Evolutionary conservation across 305 asterid species (phyloP), one percentile per base, ranked within the genome.

Genomic region (Rubia balearica): DNA sequence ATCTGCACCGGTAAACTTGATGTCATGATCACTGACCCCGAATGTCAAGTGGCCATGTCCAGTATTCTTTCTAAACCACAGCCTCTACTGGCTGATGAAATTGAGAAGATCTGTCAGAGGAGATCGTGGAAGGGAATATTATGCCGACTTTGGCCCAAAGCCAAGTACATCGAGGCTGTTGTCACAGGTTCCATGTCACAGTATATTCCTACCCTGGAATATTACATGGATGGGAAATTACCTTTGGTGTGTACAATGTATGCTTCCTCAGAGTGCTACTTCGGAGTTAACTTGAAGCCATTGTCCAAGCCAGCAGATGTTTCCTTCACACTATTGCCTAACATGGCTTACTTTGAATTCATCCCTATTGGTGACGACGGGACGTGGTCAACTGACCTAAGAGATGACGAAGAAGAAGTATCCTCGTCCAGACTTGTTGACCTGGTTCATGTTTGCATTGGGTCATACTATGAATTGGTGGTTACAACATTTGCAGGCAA

Each of bases 171-270:
- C 5, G 96, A 90, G 86, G 96, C 89, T 33, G 90, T 90, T 73
- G 88, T 86, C 70, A 88, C 95, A 9, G 96, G 96, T 9, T 82
- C 95, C 53, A 90, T 90, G 96, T 86, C 96, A 55, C 96, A 90
- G 83, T 90, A 90, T 64, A 83, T 90, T 64, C 85, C 92, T 57
- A 78, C 92, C 60, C 68, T 90, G 46, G 77, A 73, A 74, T 84
- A 83, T 65, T 88, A 90, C 75, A 84, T 90, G 57, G 88, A 83
- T 43, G 90, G 72, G 73, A 78, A 74, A 57, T 73, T 90, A 70
- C 95, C 96, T n/a, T 38, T 90, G 77, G 82, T 88, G 1, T 85
- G 96, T 53, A 69, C 95, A 8, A 88, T 87, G 95, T 90, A 90
- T 57, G 92, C 92, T 2, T 85, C 92, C 64, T 87, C 94, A 17